Conservation (phyloP, 495 filamentous ascomycete genomes). For the Penicillium pulvis region DNA sequence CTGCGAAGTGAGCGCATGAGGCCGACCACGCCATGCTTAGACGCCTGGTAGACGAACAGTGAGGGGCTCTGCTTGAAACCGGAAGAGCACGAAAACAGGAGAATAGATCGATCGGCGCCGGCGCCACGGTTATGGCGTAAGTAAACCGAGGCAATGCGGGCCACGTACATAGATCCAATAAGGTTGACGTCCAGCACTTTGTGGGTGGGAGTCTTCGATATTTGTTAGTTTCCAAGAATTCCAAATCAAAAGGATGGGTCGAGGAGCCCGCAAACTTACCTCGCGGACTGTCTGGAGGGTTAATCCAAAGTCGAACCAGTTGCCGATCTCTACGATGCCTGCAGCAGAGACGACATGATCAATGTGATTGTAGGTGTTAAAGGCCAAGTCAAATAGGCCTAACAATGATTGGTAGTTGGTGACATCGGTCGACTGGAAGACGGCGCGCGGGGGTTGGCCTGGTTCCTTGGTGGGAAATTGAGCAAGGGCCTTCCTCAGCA, state of each 20-base stretch:
- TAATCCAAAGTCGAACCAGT: constrained; percentile 49
- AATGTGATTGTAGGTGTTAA: constrained; percentile 48
- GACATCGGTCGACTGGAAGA: constrained; percentile 49
- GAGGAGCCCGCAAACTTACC: constrained; percentile 18
- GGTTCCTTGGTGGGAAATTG: constrained; percentile 31
- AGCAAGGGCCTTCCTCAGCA: constrained; percentile 25
- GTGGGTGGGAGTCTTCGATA: constrained; percentile 43
- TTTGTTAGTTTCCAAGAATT: constrained; percentile 15
- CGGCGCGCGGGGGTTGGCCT: constrained; percentile 21
- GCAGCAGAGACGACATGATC: constrained; percentile 56
- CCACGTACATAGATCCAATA: constrained; percentile 49
- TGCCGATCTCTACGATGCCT: constrained; percentile 46
- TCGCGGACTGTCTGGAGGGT: constrained; percentile 36
- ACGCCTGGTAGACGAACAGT: constrained; percentile 49
- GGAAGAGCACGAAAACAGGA: constrained; percentile 46
- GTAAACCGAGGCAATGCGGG: constrained; percentile 47
- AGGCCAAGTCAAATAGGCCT: constrained; percentile 47
- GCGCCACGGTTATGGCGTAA: constrained; percentile 46
- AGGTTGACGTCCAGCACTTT: constrained; percentile 54
- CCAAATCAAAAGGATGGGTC: no score
- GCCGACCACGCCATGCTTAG: constrained; percentile 53
- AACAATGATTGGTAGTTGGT: constrained; percentile 46
- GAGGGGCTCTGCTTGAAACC: constrained; percentile 52
- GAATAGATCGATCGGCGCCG: constrained; percentile 46
- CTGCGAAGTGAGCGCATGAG: constrained; percentile 50